phyloP scores from a whole-genome alignment of 2,329 filamentous ascomycete genomes.

The Aplosporella prunicola region DNA sequence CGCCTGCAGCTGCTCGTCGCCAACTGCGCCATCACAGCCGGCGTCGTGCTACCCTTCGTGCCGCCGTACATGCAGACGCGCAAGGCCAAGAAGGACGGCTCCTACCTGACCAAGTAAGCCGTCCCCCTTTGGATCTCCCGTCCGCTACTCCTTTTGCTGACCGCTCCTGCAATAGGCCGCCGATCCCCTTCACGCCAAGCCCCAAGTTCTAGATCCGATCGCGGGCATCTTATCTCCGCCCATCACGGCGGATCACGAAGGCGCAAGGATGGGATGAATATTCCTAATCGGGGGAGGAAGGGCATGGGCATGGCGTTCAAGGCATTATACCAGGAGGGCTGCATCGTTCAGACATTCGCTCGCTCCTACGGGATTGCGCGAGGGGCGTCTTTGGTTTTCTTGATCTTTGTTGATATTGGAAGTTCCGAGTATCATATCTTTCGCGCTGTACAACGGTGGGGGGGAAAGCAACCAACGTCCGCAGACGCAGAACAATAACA shows the following conservation, averaged over 20 bases:
- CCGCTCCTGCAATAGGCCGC: slow-evolving; percentile 4
- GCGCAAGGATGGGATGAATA: too few species aligned
- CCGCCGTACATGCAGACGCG: slow-evolving; percentile 29
- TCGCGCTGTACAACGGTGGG: too few species aligned
- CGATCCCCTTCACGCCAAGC: slow-evolving; percentile 12
- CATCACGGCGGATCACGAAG: too few species aligned
- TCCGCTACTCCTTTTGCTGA: background rate
- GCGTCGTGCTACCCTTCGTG: slow-evolving; percentile 31
- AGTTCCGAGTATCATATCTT: too few species aligned
- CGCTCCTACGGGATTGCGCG: too few species aligned
- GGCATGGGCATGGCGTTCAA: background rate
- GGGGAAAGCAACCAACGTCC: too few species aligned
- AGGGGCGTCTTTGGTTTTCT: background rate
- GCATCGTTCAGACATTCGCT: background rate
- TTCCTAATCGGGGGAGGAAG: too few species aligned
- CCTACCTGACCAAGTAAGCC: slow-evolving; percentile 29
- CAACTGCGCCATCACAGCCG: slow-evolving; percentile 22
- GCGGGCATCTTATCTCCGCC: background rate
- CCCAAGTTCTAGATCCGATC: slow-evolving; percentile 11
- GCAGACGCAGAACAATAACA: too few species aligned
- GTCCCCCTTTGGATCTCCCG: too few species aligned
- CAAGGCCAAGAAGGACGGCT: slow-evolving; percentile 27
- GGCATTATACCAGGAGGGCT: slow-evolving; percentile 5
- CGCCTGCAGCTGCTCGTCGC: slow-evolving; percentile 24
- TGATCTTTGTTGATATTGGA: background rate